A percentile compares a stretch with the other conserved stretches of the same genome.
Conservation (phyloP, 495 filamentous ascomycete genomes). For the Amniculicola lignicola region DNA sequence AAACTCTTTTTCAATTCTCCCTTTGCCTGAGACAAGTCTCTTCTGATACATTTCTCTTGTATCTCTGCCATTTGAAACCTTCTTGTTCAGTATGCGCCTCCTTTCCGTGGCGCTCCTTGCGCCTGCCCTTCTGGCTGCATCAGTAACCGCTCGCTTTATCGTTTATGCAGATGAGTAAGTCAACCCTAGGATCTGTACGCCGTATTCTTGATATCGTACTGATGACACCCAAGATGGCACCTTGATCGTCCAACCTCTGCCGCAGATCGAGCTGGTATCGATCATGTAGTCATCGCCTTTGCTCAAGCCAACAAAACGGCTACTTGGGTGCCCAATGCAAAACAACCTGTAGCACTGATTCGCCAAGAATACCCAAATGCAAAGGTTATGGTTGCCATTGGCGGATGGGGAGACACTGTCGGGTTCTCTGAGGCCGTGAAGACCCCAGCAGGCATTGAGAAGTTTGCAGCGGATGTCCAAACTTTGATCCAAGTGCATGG, state of each 20-base stretch:
- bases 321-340: conserved; percentile 1
- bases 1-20: neutral
- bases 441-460: conserved; percentile 50
- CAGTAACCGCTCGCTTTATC: conserved; percentile 15
- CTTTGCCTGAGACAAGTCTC: neutral
- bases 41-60: neutral
- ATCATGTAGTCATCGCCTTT: conserved; percentile 27
- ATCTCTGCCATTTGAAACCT: neutral
- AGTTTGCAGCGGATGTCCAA: conserved; percentile 63
- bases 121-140: conserved; percentile 1
- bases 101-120: conserved; percentile 6
- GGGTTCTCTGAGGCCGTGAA: conserved; percentile 61
- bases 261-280: conserved; percentile 18
- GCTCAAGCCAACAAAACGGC: conserved; percentile 11
- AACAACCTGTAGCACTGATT: neutral
- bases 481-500: conserved; percentile 58
- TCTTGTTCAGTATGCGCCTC: too few species aligned
- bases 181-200: neutral
- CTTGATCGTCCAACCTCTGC: conserved; percentile 10
- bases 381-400: conserved; percentile 63
- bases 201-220: too few species aligned
- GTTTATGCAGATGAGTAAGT: conserved; percentile 32
- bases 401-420: conserved; percentile 67
- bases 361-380: conserved; percentile 16
- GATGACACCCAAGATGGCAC: conserved; percentile 22